Evolutionary conservation across 345 rosid genomes (phyloP).

Genomic region (Pseudoturritis turrita): DNA sequence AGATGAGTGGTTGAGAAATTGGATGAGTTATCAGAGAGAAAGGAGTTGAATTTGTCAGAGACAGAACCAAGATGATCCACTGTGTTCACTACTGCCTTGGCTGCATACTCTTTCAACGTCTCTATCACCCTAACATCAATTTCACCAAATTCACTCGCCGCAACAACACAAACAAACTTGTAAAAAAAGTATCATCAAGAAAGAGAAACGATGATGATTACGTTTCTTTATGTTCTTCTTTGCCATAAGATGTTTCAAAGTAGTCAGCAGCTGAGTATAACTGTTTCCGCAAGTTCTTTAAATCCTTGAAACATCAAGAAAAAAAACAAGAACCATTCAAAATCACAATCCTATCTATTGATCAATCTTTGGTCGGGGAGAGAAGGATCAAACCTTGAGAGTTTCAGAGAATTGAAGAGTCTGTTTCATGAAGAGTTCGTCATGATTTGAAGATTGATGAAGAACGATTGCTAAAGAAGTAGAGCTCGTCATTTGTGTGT

Average conservation of each 20-base stretch:
- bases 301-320: constrained; percentile 58
- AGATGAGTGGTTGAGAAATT: constrained; percentile 48
- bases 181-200: not conserved
- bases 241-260: constrained; percentile 58
- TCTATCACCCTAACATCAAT: constrained; percentile 51
- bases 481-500: constrained; percentile 32
- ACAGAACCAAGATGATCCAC: constrained; percentile 91
- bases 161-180: too few species aligned
- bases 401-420: constrained; percentile 62
- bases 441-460: constrained; percentile 47
- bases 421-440: constrained; percentile 71
- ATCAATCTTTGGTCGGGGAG: not conserved
- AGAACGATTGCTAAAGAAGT: constrained; percentile 39
- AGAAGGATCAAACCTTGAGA: constrained; percentile 49
- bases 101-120: constrained; percentile 62
- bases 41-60: constrained; percentile 53
- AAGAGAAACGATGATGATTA: constrained; percentile 23
- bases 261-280: constrained; percentile 83
- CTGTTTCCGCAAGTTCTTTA: constrained; percentile 70
- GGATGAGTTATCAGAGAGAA: constrained; percentile 46
- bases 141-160: not conserved
- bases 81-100: constrained; percentile 69
- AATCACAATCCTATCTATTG: not conserved
- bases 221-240: constrained; percentile 64
- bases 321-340: not conserved